A percentile compares a stretch with the other conserved stretches of the same genome.
These are phyloP conservation scores for Setaria italica DNA, from an alignment of 202 grass and related monocot species.

Conservation along the genomic window DNA sequence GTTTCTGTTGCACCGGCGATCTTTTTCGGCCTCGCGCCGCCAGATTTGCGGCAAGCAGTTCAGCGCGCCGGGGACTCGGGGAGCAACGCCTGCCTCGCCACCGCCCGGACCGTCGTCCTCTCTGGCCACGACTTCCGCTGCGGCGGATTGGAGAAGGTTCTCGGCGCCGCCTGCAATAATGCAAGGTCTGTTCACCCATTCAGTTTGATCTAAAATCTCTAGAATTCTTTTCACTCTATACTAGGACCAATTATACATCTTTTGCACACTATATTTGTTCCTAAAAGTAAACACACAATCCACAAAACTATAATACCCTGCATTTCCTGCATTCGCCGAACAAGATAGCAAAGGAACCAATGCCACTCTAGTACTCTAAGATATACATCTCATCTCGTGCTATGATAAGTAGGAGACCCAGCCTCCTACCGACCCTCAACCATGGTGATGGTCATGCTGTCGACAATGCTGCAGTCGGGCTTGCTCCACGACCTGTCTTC, in stretches of 20 bases:
- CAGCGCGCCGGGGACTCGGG: not conserved
- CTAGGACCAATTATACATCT: not conserved
- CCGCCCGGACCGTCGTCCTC: not conserved
- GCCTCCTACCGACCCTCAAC: slow-evolving; percentile 46
- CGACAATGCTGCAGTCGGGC: slow-evolving; percentile 39
- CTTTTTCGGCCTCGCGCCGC: not conserved
- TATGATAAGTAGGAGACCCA: not conserved
- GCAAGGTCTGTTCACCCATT: not conserved
- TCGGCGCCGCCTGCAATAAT: not conserved
- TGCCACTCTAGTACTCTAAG: not conserved
- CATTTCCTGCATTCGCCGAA: not conserved
- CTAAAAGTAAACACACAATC: not conserved
- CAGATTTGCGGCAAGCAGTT: not conserved
- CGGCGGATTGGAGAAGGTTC: not conserved
- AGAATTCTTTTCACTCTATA: not conserved
- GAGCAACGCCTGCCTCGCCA: not conserved
- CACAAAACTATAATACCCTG: not conserved
- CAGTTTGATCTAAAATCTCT: not conserved
- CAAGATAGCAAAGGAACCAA: not conserved
- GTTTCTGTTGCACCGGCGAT: not conserved
- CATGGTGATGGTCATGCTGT: slow-evolving; percentile 58
- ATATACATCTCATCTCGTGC: not conserved
- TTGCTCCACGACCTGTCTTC: slow-evolving; percentile 53
- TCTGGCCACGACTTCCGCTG: not conserved
- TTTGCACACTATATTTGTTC: not conserved